Conservation (phyloP, 495 filamentous ascomycete genomes). For the Penicillium cinerascens region DNA sequence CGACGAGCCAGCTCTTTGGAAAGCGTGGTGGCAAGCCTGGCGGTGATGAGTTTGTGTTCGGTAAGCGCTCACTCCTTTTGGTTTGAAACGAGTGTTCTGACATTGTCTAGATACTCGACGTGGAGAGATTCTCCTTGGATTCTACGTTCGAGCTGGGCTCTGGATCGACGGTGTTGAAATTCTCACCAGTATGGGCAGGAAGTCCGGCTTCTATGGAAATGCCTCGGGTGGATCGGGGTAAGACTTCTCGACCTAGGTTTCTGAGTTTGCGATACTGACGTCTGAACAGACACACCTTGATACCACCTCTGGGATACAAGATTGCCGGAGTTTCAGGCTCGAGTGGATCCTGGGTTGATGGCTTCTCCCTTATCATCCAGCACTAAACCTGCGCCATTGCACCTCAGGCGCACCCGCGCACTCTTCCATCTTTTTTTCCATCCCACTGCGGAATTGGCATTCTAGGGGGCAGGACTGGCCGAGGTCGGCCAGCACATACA, state of each 20-base stretch:
- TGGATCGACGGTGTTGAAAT: constrained; percentile 94
- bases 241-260: constrained; percentile 20
- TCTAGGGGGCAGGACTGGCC: constrained; percentile 4
- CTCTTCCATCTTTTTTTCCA: constrained; percentile 6
- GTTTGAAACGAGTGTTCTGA: too few species aligned
- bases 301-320: constrained; percentile 85
- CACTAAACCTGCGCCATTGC: constrained; percentile 37
- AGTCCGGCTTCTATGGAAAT: constrained; percentile 84
- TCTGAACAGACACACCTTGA: constrained; percentile 69
- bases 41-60: constrained; percentile 74
- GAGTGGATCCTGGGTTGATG: constrained; percentile 79
- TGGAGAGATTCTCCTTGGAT: constrained; percentile 85
- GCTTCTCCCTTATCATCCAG: constrained; percentile 81
- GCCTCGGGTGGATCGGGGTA: constrained; percentile 77
- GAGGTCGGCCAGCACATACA: constrained; percentile 16
- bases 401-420: not conserved
- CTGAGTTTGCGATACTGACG: constrained; percentile 14
- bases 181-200: constrained; percentile 80
- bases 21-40: constrained; percentile 72
- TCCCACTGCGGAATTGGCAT: constrained; percentile 1
- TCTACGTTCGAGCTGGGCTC: constrained; percentile 73
- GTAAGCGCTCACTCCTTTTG: too few species aligned
- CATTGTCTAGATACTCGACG: constrained; percentile 78
- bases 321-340: constrained; percentile 86
- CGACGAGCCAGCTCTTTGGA: constrained; percentile 83